Conservation (phyloP, 1,139 yeast genomes). For the Geotrichum fermentans region DNA sequence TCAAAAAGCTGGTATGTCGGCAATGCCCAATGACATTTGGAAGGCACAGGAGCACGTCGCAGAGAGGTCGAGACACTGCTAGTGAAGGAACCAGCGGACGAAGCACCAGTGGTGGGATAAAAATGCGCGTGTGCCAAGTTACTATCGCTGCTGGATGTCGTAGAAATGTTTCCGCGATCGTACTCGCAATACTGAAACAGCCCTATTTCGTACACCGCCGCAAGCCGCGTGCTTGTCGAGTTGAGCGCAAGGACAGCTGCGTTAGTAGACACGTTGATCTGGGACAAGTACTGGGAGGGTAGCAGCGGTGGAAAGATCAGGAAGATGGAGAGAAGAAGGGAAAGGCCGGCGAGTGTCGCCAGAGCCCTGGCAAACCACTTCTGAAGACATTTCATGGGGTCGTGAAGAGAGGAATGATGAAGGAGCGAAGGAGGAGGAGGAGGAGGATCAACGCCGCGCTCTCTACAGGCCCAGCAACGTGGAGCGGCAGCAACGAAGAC, state of each 20-base stretch:
- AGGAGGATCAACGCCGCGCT: too few species aligned
- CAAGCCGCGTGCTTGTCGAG: neutral
- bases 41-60: neutral
- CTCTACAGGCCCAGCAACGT: too few species aligned
- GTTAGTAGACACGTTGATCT: neutral
- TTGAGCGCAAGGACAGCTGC: neutral
- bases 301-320: neutral
- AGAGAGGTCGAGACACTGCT: neutral
- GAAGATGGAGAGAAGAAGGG: neutral
- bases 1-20: slow-evolving; percentile 3
- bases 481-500: too few species aligned
- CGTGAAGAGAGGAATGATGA: neutral
- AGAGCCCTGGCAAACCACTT: neutral
- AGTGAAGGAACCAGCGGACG: neutral
- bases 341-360: neutral
- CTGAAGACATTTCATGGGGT: slow-evolving; percentile 2
- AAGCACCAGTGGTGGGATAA: slow-evolving; percentile 4
- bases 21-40: slow-evolving; percentile 2
- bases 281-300: slow-evolving; percentile 3
- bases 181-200: slow-evolving; percentile 4
- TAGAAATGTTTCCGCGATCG: neutral
- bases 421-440: neutral
- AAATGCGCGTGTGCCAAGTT: neutral
- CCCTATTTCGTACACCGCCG: neutral
- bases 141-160: too few species aligned